Conservation (phyloP, 257 asterid species). For the Lantana camara region DNA sequence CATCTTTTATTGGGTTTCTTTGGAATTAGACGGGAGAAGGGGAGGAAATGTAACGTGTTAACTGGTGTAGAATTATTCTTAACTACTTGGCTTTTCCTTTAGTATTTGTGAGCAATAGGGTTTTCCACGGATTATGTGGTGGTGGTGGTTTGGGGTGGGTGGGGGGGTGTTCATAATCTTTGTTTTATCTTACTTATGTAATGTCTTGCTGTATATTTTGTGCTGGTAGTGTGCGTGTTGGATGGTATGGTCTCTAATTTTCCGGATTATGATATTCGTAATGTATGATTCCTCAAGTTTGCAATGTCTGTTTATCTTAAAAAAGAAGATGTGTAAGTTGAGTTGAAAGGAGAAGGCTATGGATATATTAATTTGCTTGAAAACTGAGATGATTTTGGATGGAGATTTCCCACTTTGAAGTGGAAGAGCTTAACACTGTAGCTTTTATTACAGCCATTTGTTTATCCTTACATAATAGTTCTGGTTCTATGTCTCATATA, state of each 20-base stretch:
- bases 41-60: neutral
- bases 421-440: neutral
- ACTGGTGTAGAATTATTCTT: neutral
- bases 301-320: neutral
- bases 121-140: neutral
- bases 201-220: neutral
- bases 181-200: neutral
- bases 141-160: no score
- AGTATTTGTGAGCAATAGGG: constrained; percentile 1
- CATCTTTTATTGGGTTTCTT: neutral
- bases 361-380: no score
- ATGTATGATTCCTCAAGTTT: neutral
- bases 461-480: neutral
- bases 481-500: neutral
- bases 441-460: neutral
- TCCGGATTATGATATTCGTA: neutral
- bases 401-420: constrained; percentile 13
- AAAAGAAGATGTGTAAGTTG: neutral
- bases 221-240: neutral
- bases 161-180: neutral
- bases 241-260: constrained; percentile 7
- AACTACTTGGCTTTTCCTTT: neutral
- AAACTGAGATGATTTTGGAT: neutral
- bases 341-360: neutral
- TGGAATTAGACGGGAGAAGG: constrained; percentile 3